phyloP scores from a whole-genome alignment of 2,329 filamentous ascomycete species.

The Eurotiales sp. region DNA sequence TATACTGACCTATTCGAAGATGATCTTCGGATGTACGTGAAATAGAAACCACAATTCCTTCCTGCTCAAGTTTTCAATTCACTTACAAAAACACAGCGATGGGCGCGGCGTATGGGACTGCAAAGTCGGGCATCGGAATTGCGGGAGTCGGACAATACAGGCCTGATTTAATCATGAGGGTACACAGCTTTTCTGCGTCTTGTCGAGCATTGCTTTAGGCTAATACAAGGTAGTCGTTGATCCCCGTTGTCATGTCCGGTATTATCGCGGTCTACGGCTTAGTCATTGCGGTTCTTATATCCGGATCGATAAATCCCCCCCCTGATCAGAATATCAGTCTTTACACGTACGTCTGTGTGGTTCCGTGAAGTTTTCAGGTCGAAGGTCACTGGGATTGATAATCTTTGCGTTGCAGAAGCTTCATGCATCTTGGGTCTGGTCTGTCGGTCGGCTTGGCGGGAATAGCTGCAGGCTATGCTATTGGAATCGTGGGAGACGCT shows the following conservation, averaged over 20 bases:
- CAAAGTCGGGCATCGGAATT: constrained; percentile 66
- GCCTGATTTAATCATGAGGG: constrained; percentile 67
- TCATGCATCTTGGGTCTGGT: constrained; percentile 89
- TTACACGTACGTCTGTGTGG: constrained; percentile 62
- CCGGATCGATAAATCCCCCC: constrained; percentile 77
- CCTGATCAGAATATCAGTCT: constrained; percentile 69
- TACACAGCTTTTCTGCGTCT: constrained; percentile 24
- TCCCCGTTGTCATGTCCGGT: constrained; percentile 81
- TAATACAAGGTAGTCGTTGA: constrained; percentile 39
- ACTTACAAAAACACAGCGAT: constrained; percentile 46
- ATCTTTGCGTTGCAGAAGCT: constrained; percentile 56
- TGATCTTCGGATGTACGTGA: constrained; percentile 51
- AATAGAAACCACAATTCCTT: constrained; percentile 9
- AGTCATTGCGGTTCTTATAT: constrained; percentile 93
- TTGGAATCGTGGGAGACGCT: constrained; percentile 91
- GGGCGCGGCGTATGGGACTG: constrained; percentile 65
- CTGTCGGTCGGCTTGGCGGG: constrained; percentile 89
- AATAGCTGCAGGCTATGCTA: constrained; percentile 91
- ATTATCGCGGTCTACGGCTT: constrained; percentile 98
- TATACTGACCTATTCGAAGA: constrained; percentile 35
- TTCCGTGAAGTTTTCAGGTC: background rate
- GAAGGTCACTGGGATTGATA: constrained; percentile 19
- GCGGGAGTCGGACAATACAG: constrained; percentile 63
- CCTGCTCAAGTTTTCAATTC: constrained; percentile 16
- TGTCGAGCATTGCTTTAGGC: background rate